These are phyloP conservation scores for Myxozyma vanderwaltii DNA, from an alignment of 805 yeast species.

Conservation along the genomic window DNA sequence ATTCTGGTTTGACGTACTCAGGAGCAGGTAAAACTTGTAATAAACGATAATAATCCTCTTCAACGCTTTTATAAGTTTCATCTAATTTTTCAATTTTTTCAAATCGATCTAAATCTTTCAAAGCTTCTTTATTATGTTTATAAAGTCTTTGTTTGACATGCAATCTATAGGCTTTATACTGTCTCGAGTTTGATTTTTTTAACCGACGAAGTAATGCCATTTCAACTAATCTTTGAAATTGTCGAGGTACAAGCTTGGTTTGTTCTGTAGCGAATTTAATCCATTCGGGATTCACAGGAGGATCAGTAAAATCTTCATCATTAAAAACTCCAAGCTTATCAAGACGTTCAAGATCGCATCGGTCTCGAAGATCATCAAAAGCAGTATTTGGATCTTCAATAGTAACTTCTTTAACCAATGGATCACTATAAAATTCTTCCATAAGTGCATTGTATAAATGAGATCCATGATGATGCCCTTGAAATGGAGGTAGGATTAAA, in stretches of 20 bases:
- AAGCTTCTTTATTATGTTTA: slow-evolving; percentile 77
- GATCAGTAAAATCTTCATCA: slow-evolving; percentile 36
- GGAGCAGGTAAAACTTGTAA: slow-evolving; percentile 38
- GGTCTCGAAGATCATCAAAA: slow-evolving; percentile 87
- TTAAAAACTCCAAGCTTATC: slow-evolving; percentile 35
- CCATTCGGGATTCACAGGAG: slow-evolving; percentile 45
- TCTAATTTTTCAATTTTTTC: slow-evolving; percentile 72
- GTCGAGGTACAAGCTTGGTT: slow-evolving; percentile 71
- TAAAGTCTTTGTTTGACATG: slow-evolving; percentile 75
- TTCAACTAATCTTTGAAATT: slow-evolving; percentile 74
- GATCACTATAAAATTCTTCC: slow-evolving; percentile 57
- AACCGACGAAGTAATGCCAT: slow-evolving; percentile 59
- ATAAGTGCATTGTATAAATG: slow-evolving; percentile 58
- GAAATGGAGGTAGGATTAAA: slow-evolving; percentile 80
- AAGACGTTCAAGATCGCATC: slow-evolving; percentile 67
- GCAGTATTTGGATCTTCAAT: slow-evolving; percentile 94
- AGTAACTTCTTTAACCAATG: slow-evolving; percentile 65
- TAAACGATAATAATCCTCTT: slow-evolving; percentile 70
- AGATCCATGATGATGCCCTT: slow-evolving; percentile 71
- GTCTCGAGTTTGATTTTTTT: slow-evolving; percentile 31
- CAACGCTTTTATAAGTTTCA: slow-evolving; percentile 68
- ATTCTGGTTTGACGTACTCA: slow-evolving; percentile 6
- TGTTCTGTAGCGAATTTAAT: slow-evolving; percentile 43
- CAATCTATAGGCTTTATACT: slow-evolving; percentile 47
- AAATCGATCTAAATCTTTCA: slow-evolving; percentile 63